Percentiles rank a stretch among this genome's conserved stretches.
Conservation (phyloP, 192 early-diverging fungal genomes). For the Backusella circina region DNA sequence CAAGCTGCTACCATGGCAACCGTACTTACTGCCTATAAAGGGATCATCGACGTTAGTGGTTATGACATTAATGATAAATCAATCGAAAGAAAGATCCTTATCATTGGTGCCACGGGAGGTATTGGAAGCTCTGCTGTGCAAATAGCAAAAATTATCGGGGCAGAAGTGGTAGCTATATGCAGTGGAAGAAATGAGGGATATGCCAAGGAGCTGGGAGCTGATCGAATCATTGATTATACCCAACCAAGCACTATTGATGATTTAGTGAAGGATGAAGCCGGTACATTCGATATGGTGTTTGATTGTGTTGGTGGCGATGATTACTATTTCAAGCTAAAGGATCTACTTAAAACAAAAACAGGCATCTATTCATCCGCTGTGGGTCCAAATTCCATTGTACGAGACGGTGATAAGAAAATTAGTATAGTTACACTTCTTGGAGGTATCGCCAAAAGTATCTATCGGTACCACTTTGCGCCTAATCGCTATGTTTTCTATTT, state of each 20-base stretch:
- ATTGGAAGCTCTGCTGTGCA: constrained; percentile 45
- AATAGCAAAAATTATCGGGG: constrained; percentile 44
- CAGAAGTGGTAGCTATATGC: constrained; percentile 43
- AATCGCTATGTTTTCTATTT: background rate
- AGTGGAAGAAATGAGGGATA: constrained; percentile 39
- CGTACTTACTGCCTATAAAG: constrained; percentile 17
- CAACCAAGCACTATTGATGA: constrained; percentile 30
- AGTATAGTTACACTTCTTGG: background rate
- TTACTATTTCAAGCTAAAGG: background rate
- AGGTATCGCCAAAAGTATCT: background rate
- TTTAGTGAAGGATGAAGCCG: constrained; percentile 1
- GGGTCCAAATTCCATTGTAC: background rate
- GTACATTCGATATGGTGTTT: constrained; percentile 38
- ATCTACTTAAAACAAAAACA: background rate
- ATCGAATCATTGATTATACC: constrained; percentile 52
- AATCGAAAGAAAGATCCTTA: constrained; percentile 26
- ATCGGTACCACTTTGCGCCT: background rate
- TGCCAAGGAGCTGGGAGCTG: constrained; percentile 48
- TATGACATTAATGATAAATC: background rate
- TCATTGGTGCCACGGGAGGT: constrained; percentile 51
- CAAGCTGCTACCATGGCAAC: constrained; percentile 17
- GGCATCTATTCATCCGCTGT: constrained; percentile 9
- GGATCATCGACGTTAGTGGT: background rate
- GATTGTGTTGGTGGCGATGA: constrained; percentile 38
- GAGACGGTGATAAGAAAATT: background rate